phyloP scores from a whole-genome alignment of 345 rosid species.

The Citrus reticulata region DNA sequence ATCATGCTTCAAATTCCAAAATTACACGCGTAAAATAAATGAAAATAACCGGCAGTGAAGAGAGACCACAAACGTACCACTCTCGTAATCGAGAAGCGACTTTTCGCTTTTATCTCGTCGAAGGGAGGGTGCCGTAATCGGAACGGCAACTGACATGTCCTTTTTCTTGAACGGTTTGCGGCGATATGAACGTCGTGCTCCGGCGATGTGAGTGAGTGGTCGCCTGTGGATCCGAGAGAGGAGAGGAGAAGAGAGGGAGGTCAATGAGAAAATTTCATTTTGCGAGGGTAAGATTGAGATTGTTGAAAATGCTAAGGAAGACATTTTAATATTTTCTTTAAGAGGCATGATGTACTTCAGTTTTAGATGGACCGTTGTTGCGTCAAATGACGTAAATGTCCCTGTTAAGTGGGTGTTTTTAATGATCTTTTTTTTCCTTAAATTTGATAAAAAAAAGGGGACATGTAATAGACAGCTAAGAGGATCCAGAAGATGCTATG shows the following conservation, averaged over 20 bases:
- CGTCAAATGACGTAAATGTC: neutral
- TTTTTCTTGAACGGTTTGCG: conserved; percentile 20
- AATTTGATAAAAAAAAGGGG: too few species aligned
- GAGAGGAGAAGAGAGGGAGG: conserved; percentile 6
- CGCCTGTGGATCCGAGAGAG: neutral
- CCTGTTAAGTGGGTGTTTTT: neutral
- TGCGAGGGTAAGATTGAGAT: conserved; percentile 32
- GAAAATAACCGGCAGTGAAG: neutral
- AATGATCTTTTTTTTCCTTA: neutral
- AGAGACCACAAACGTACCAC: conserved; percentile 28
- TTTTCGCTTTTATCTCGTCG: conserved; percentile 40
- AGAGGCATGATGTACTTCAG: neutral
- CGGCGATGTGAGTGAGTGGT: conserved; percentile 20
- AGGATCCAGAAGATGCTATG: neutral
- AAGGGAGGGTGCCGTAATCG: conserved; percentile 37
- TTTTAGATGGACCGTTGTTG: neutral
- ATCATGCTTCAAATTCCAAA: neutral
- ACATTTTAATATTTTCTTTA: conserved; percentile 25
- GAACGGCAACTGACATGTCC: conserved; percentile 32
- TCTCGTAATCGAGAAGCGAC: conserved; percentile 39
- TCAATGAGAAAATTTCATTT: conserved; percentile 26
- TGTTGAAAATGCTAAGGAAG: conserved; percentile 13
- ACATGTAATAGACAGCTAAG: neutral
- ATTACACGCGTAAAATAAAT: neutral
- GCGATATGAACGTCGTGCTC: conserved; percentile 12